Evolutionary conservation across 108 stramenopile species (phyloP).

Genomic region (Skeletonema tropicum): DNA sequence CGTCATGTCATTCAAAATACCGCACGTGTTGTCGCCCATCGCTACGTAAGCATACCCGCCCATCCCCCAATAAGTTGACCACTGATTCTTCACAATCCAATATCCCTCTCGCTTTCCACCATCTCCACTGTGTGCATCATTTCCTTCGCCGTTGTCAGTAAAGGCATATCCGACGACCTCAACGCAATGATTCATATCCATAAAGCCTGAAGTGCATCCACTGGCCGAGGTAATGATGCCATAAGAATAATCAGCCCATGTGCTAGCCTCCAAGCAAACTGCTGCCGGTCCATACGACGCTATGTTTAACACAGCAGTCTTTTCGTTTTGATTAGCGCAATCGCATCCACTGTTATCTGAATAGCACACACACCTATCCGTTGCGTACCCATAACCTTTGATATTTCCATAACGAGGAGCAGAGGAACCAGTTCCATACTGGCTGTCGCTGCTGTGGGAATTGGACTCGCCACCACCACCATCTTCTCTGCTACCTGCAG

Average conservation of each 20-base stretch:
- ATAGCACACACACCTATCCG: constrained; percentile 86
- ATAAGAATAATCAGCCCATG: constrained; percentile 84
- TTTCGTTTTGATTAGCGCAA: constrained; percentile 84
- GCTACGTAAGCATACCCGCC: constrained; percentile 87
- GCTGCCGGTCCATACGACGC: constrained; percentile 87
- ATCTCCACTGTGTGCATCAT: constrained; percentile 32
- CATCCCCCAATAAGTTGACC: constrained; percentile 84
- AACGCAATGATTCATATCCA: constrained; percentile 89
- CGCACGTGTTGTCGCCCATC: constrained; percentile 91
- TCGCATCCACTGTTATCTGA: constrained; percentile 85
- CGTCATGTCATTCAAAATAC: constrained; percentile 90
- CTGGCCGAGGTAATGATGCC: constrained; percentile 82
- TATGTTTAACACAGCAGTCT: constrained; percentile 74
- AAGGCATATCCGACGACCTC: constrained; percentile 85
- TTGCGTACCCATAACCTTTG: constrained; percentile 87
- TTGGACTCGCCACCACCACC: constrained; percentile 34
- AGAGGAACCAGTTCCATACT: constrained; percentile 29
- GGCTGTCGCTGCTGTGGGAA: constrained; percentile 25
- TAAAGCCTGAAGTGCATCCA: constrained; percentile 72
- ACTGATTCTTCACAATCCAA: constrained; percentile 92
- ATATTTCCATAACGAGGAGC: constrained; percentile 73
- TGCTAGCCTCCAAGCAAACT: constrained; percentile 83
- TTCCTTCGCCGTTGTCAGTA: constrained; percentile 29
- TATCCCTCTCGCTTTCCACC: constrained; percentile 67
- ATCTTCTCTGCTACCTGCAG: constrained; percentile 47